Percentiles rank a stretch among this genome's conserved stretches.
Evolutionary conservation across 805 yeast genomes (phyloP).

Genomic region (Torulaspora microellipsoides): DNA sequence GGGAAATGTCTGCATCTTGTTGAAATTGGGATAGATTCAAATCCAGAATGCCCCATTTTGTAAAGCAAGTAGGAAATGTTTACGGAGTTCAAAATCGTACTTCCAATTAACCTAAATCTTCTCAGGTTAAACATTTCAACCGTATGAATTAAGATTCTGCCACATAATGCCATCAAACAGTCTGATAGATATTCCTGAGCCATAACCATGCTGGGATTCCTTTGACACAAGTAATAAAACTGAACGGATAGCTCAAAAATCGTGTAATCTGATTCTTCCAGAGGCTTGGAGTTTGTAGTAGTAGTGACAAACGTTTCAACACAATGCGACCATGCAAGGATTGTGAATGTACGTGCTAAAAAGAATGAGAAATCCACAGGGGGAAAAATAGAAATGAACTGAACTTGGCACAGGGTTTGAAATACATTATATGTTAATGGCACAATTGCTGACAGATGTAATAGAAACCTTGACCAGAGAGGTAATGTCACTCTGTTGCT

Average conservation of each 20-base stretch:
- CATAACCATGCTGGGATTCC: constrained; percentile 1
- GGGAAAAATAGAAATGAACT: constrained; percentile 7
- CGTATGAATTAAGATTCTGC: constrained; percentile 58
- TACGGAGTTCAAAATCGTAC: constrained; percentile 52
- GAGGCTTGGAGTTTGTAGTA: constrained; percentile 37
- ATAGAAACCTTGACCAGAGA: constrained; percentile 31
- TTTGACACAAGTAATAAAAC: constrained; percentile 18
- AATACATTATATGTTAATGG: constrained; percentile 13
- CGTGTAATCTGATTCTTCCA: constrained; percentile 29
- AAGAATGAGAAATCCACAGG: constrained; percentile 51
- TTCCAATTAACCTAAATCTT: constrained; percentile 57
- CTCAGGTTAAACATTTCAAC: constrained; percentile 53
- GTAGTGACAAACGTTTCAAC: constrained; percentile 49
- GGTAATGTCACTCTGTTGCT: constrained; percentile 18
- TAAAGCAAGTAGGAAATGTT: constrained; percentile 47
- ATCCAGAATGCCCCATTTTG: constrained; percentile 39
- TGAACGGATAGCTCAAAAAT: constrained; percentile 29
- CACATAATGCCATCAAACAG: constrained; percentile 51
- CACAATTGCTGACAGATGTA: constrained; percentile 28
- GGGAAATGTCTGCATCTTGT: constrained; percentile 61
- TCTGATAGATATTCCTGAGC: constrained; percentile 15
- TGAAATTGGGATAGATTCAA: constrained; percentile 49
- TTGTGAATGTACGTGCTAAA: constrained; percentile 12
- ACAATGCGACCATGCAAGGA: constrained; percentile 41
- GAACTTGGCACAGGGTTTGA: constrained; percentile 12